Evolutionary conservation across 805 yeast genomes (phyloP).

Genomic region (Candida corydali): DNA sequence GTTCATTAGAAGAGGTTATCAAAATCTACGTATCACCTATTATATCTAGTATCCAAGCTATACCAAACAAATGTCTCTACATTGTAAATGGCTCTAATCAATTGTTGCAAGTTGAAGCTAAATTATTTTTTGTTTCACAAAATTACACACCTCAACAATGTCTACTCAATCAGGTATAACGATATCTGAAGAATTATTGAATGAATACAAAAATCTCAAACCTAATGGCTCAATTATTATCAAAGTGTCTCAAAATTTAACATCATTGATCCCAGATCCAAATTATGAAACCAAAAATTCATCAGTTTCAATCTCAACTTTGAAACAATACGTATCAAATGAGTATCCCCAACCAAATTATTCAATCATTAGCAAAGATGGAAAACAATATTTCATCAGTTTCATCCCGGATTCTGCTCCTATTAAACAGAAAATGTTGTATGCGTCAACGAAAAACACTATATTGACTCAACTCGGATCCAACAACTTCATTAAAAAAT

Average conservation of each 20-base stretch:
- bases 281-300: constrained; percentile 12
- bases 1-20: too few species aligned
- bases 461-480: constrained; percentile 72
- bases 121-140: too few species aligned
- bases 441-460: constrained; percentile 85
- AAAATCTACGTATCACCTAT: too few species aligned
- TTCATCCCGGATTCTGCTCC: constrained; percentile 85
- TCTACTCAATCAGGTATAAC: constrained; percentile 43
- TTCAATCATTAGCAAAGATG: constrained; percentile 25
- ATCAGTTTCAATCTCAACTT: constrained; percentile 10
- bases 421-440: constrained; percentile 84
- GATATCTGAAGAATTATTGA: constrained; percentile 28
- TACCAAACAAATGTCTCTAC: too few species aligned
- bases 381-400: constrained; percentile 54
- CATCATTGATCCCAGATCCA: constrained; percentile 29
- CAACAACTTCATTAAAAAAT: constrained; percentile 42
- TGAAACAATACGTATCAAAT: constrained; percentile 18
- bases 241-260: constrained; percentile 28
- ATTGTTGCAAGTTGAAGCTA: too few species aligned
- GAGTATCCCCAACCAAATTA: constrained; percentile 35
- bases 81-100: too few species aligned
- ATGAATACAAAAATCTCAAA: constrained; percentile 19
- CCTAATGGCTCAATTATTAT: constrained; percentile 22
- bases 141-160: too few species aligned
- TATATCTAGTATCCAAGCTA: too few species aligned